Base-by-base conservation (phyloP, 805 yeast genomes). In the Candida maris region DNA sequence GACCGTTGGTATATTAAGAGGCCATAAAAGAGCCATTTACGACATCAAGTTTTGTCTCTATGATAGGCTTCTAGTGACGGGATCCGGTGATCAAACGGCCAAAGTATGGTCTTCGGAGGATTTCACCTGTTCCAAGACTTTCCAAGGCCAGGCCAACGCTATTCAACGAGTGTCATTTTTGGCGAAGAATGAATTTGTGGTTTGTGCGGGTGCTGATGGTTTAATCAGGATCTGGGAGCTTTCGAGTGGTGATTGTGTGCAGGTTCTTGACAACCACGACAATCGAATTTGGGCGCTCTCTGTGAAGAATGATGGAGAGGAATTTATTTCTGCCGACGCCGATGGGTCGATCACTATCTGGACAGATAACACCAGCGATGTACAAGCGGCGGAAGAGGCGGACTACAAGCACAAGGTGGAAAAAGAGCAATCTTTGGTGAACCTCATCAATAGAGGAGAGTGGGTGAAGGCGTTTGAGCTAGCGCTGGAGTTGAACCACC, bases 11-110 rank as follows among this genome's bases (percentile, higher is more conserved):
- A 70, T 91, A 6, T 65, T 93, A 44, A 78, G 79, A 42, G 97
- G 96, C 13, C 99, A 93, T 61, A 84, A 81, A 57, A 77, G 99
- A 52, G 97, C 97, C 9, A 74, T 93, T 29, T 93, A 97, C 95
- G 94, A 86, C 55, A 79, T 88, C 21, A 72, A 74, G 44, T 93
- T 93, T 58, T 85, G 87, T 51, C 78, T 77, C 24, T 84, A 71
- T 59, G 96, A 87, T 51, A 81, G 85, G 59, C 59, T 81, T 1
- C 46, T 93, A 14, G 81, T 77, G 17, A 89, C 97, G 1, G 80
- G 83, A n/a, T 79, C 94, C 22, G 97, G 97, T 45, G 99, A 91
- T 60, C 87, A 86, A 56, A 83, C 96, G 0, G 73, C 84, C 39
- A 84, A 86, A 52, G 71, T 88, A 28, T 93, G 99, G 99, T 83